phyloP scores from a whole-genome alignment of 73 alveolate genomes.

The Paramecium biaurelia region DNA sequence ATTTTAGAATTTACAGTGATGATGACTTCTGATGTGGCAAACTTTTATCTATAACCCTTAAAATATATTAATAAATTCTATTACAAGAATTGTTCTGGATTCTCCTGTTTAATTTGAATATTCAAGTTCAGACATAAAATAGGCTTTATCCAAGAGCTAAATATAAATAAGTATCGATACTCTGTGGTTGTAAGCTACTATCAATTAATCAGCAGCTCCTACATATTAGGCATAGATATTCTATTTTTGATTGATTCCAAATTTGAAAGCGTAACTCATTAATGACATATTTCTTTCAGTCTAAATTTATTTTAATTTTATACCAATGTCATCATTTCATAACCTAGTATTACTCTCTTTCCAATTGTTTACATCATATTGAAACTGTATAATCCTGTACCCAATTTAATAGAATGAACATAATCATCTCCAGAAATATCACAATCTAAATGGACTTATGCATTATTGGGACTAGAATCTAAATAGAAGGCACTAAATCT shows the following conservation, averaged over 20 bases:
- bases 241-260: neutral
- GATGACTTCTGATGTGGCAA: constrained; percentile 49
- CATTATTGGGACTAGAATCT: constrained; percentile 23
- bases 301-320: neutral
- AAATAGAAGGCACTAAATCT: constrained; percentile 24
- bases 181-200: constrained; percentile 50
- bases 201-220: constrained; percentile 47
- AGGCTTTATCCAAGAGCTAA: constrained; percentile 41
- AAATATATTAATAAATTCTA: neutral
- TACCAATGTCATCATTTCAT: constrained; percentile 51
- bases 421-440: constrained; percentile 51
- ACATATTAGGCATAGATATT: constrained; percentile 33
- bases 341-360: constrained; percentile 33
- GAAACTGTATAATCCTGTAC: constrained; percentile 55
- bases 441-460: constrained; percentile 18
- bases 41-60: constrained; percentile 61
- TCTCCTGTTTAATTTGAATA: constrained; percentile 37
- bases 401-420: constrained; percentile 40
- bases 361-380: constrained; percentile 56
- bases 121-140: constrained; percentile 46
- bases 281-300: constrained; percentile 54
- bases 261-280: constrained; percentile 53
- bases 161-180: neutral
- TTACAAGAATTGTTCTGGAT: constrained; percentile 50
- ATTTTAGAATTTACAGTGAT: constrained; percentile 53